phyloP scores from a whole-genome alignment of 73 alveolate genomes.

The Tetrahymena elliotti region DNA sequence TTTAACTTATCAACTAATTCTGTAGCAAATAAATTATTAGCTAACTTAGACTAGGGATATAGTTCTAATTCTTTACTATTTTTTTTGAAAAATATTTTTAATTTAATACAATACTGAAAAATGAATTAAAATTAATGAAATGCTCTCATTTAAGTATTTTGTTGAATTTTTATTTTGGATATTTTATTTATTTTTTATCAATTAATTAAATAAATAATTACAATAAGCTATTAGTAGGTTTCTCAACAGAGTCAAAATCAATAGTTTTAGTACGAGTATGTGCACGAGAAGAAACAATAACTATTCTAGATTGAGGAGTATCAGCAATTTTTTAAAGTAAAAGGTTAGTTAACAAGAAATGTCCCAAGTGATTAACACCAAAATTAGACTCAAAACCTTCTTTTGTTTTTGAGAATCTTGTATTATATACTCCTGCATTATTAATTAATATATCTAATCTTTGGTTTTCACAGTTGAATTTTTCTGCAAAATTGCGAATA shows the following conservation, averaged over 20 bases:
- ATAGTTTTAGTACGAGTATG: slow-evolving; percentile 13
- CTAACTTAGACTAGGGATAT: slow-evolving; percentile 10
- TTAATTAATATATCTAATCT: slow-evolving; percentile 53
- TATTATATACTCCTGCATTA: slow-evolving; percentile 50
- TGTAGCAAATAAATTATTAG: slow-evolving; percentile 31
- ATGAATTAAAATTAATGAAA: neutral
- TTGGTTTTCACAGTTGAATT: slow-evolving; percentile 22
- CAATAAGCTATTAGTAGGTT: neutral
- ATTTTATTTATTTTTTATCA: neutral
- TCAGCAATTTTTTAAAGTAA: slow-evolving; percentile 31
- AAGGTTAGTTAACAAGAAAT: slow-evolving; percentile 38
- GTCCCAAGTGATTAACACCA: slow-evolving; percentile 51
- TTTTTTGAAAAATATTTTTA: neutral
- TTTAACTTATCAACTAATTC: slow-evolving; percentile 37
- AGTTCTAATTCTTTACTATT: neutral
- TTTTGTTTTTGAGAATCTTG: slow-evolving; percentile 31
- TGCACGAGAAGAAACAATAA: slow-evolving; percentile 49
- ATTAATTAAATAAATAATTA: slow-evolving; percentile 26
- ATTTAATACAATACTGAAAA: neutral
- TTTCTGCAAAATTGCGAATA: slow-evolving; percentile 31
- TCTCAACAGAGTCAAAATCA: neutral
- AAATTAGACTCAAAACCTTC: slow-evolving; percentile 45
- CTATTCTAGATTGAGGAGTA: slow-evolving; percentile 45
- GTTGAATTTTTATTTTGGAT: neutral
- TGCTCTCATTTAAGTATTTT: neutral